These are phyloP conservation scores for Xylaria sp. DNA, from an alignment of 2,329 filamentous ascomycete genomes.

Conservation along the genomic window DNA sequence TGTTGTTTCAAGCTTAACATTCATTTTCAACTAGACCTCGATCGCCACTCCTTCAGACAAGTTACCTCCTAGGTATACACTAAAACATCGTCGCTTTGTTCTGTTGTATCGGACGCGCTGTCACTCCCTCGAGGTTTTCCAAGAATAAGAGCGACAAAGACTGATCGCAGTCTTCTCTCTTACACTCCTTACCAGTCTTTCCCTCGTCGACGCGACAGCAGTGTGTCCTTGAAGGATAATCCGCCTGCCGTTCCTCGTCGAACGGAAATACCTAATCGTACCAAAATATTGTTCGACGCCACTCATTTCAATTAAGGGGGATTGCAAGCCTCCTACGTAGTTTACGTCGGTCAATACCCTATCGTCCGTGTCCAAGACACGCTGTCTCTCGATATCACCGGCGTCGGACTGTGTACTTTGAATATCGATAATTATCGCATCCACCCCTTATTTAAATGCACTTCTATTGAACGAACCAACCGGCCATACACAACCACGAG, in stretches of 20 bases:
- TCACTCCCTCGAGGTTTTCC: slow-evolving; percentile 29
- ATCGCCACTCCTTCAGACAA: slow-evolving; percentile 5
- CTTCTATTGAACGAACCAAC: background rate
- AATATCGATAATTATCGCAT: slow-evolving; percentile 7
- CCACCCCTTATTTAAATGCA: background rate
- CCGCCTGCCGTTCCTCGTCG: background rate
- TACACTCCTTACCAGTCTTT: slow-evolving; percentile 18
- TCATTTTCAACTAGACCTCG: slow-evolving; percentile 16
- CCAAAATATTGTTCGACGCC: slow-evolving; percentile 17
- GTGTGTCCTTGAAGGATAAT: slow-evolving; percentile 33
- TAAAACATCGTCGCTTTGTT: slow-evolving; percentile 34
- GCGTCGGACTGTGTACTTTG: slow-evolving; percentile 8
- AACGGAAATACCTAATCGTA: slow-evolving; percentile 1
- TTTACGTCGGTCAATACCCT: background rate
- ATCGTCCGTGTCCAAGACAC: background rate
- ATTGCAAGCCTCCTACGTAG: background rate
- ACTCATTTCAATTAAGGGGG: slow-evolving; percentile 18
- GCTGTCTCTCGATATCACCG: background rate
- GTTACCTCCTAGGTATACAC: background rate
- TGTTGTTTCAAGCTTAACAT: slow-evolving; percentile 26
- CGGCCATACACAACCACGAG: background rate
- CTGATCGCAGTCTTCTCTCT: background rate
- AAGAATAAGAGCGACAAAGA: slow-evolving; percentile 18
- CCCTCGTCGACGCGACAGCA: slow-evolving; percentile 20
- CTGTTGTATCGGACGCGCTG: slow-evolving; percentile 28